Conservation (phyloP, 2,329 filamentous ascomycete species). For the Ophiostoma triangulosporum region DNA sequence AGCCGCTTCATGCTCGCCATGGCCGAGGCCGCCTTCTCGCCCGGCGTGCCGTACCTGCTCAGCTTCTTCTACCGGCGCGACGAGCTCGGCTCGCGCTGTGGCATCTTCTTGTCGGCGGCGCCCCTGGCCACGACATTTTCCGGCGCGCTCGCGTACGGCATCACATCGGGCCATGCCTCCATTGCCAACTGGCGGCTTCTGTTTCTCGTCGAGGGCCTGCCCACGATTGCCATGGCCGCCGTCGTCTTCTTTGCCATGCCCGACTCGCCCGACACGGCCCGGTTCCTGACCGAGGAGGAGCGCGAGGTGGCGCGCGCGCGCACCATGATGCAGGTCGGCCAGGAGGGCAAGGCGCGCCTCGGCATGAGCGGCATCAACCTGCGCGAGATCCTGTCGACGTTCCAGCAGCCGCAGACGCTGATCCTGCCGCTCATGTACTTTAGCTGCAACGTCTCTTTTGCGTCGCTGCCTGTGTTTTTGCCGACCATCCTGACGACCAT, state of each 20-base stretch:
- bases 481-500: conserved; percentile 51
- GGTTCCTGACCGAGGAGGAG: conserved; percentile 44
- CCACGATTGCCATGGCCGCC: conserved; percentile 39
- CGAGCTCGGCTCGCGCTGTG: conserved; percentile 58
- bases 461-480: conserved; percentile 44
- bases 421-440: conserved; percentile 27
- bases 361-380: conserved; percentile 26
- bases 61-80: conserved; percentile 33
- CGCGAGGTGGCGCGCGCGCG: conserved; percentile 41
- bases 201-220: conserved; percentile 52
- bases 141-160: conserved; percentile 48
- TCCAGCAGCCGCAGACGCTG: conserved; percentile 37
- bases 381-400: conserved; percentile 31
- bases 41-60: conserved; percentile 29
- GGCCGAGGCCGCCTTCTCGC: conserved; percentile 29
- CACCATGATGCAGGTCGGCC: conserved; percentile 38
- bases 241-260: conserved; percentile 41
- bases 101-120: conserved; percentile 55
- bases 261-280: conserved; percentile 36
- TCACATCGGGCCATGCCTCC: conserved; percentile 41
- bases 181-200: conserved; percentile 52
- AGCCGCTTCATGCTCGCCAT: conserved; percentile 29
- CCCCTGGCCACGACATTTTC: conserved; percentile 56
- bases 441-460: conserved; percentile 24
- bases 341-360: conserved; percentile 33